Evolutionary conservation across 306 rosid species (phyloP), one percentile per base, ranked within the genome.

Genomic region (Cicer judaicum): DNA sequence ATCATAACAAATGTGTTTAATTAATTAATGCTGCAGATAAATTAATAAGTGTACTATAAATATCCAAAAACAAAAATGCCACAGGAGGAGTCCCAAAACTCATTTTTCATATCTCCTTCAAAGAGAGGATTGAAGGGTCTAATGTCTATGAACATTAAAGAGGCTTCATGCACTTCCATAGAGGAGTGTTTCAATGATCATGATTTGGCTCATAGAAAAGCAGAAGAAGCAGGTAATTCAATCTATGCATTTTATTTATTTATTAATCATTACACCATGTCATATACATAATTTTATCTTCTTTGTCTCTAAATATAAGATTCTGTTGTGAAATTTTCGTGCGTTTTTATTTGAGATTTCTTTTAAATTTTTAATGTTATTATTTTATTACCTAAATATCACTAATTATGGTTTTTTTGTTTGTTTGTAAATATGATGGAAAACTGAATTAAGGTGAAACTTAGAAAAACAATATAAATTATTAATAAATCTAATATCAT

Each of bases 191-290:
- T 94, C 88, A 85, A 90, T 44, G 98, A 94, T 66, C 79, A 81
- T 81, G 99, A 94, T 66, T 85, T 92, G 85, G 99, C 99, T 76
- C 96, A 92, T 13, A 88, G 99, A 70, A 95, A 95, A 83, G 98
- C 99, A 12, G 98, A 86, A 81, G 99, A 95, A 89, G 96, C 99
- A 84, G 99, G 99, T 95, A 73, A 16, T 1, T 64, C 2, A 18
- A 14, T 0, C 38, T 14, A 18, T 40, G 34, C 64, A 38, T 39
- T 42, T 64, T 11, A 42, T 11, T 2, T 61, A 14, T 40, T 8
- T 14, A 40, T 14, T 15, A 14, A 64, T 2, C 12, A 24, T 57
- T 57, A 57, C 40, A 11, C 8, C 40, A 57, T 57, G 15, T 14
- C 16, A 11, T 59, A 24, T 18, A 55, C 4, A 29, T 29, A 29